Evolutionary conservation across 2,329 filamentous ascomycete species (phyloP).

Genomic region (Talaromyces islandicus): DNA sequence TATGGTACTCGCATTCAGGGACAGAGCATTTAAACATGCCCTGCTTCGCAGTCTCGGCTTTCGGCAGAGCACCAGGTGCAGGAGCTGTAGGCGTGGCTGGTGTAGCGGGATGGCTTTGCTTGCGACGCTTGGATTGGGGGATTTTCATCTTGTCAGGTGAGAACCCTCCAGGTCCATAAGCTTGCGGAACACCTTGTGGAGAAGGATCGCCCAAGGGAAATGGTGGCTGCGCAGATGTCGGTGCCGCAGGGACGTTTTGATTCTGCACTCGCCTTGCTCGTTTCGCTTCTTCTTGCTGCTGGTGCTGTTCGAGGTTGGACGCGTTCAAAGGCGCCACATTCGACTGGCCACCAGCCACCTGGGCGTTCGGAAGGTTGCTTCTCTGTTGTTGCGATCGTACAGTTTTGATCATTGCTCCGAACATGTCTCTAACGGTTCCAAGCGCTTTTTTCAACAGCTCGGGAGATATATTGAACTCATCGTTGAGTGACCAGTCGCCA

Average conservation of each 20-base stretch:
- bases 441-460: conserved; percentile 33
- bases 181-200: conserved; percentile 53
- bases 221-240: conserved; percentile 48
- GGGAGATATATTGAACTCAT: conserved; percentile 39
- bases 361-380: conserved; percentile 9
- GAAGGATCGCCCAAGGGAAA: conserved; percentile 47
- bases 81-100: conserved; percentile 14
- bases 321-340: conserved; percentile 36
- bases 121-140: conserved; percentile 52
- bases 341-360: conserved; percentile 20
- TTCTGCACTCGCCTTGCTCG: conserved; percentile 32
- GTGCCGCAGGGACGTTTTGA: conserved; percentile 40
- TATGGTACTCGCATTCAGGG: conserved; percentile 48
- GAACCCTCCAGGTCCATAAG: conserved; percentile 47
- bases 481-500: conserved; percentile 36
- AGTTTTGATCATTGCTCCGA: conserved; percentile 31
- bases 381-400: conserved; percentile 24
- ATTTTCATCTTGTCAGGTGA: conserved; percentile 54
- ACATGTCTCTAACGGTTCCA: conserved; percentile 35
- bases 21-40: conserved; percentile 49
- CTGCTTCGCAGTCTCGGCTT: conserved; percentile 13
- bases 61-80: conserved; percentile 15
- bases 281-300: conserved; percentile 41
- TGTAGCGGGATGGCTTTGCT: conserved; percentile 42
- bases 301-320: conserved; percentile 42